Conservation (phyloP, 2,329 filamentous ascomycete species). For the Aureobasidium sp. region DNA sequence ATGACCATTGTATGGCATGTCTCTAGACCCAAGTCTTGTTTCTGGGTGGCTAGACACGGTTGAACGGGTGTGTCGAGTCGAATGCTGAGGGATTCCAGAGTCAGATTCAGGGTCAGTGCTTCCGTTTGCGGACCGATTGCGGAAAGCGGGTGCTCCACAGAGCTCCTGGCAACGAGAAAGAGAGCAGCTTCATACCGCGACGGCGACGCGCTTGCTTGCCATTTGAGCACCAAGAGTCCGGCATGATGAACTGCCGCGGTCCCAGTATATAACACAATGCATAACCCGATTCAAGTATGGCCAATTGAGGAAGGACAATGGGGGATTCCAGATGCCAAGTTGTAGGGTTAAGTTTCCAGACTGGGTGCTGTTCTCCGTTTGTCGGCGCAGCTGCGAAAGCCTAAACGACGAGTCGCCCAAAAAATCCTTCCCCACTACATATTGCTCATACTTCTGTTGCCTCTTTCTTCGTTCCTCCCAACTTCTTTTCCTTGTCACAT, state of each 20-base stretch:
- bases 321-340: background rate
- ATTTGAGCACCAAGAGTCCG: background rate
- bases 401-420: background rate
- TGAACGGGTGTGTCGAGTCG: background rate
- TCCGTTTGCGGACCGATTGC: conserved; percentile 10
- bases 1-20: too few species aligned
- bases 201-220: background rate
- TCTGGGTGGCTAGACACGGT: background rate
- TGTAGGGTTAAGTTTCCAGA: conserved; percentile 5
- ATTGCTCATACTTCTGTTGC: conserved; percentile 7
- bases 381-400: conserved; percentile 5
- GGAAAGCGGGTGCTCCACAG: conserved; percentile 6
- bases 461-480: background rate
- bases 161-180: background rate
- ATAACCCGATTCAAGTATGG: background rate
- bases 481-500: background rate
- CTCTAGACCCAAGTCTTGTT: too few species aligned
- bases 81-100: background rate
- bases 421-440: conserved; percentile 10
- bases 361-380: background rate
- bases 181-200: background rate
- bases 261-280: background rate
- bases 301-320: background rate
- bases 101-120: background rate
- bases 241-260: background rate